Conservation (phyloP, 2,329 filamentous ascomycete genomes). For the Xylaria sp. region DNA sequence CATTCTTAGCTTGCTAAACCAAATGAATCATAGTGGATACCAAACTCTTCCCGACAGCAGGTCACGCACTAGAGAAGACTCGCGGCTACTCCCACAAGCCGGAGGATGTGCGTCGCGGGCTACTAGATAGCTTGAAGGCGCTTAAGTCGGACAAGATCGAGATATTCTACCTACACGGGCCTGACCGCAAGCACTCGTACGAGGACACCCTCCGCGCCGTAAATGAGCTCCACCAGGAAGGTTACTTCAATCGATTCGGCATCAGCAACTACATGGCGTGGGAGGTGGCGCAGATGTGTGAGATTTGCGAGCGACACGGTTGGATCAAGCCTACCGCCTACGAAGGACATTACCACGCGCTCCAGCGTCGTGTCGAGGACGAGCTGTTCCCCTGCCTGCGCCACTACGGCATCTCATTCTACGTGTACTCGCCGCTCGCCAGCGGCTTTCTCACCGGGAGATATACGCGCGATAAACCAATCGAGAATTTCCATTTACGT, state of each 20-base stretch:
- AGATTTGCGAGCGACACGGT: conserved; percentile 55
- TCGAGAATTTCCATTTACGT: conserved; percentile 16
- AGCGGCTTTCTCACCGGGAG: conserved; percentile 33
- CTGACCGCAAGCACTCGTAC: conserved; percentile 56
- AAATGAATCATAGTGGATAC: background rate
- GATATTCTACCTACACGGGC: conserved; percentile 51
- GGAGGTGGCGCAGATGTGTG: conserved; percentile 57
- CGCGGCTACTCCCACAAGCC: background rate
- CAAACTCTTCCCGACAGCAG: background rate
- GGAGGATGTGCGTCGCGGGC: conserved; percentile 44
- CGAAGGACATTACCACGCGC: conserved; percentile 60
- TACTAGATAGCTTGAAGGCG: conserved; percentile 49
- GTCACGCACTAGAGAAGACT: background rate
- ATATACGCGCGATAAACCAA: conserved; percentile 16
- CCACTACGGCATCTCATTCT: conserved; percentile 56
- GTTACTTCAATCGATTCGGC: conserved; percentile 53
- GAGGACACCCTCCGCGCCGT: conserved; percentile 56
- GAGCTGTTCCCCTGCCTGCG: conserved; percentile 56
- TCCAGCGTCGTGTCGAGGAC: conserved; percentile 55
- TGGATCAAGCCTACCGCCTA: conserved; percentile 58
- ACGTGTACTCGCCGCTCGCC: conserved; percentile 52
- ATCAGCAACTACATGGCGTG: conserved; percentile 58
- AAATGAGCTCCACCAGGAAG: conserved; percentile 51
- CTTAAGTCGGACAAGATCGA: conserved; percentile 44
- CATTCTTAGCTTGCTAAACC: background rate